Evolutionary conservation across 805 yeast genomes (phyloP), one percentile per base, ranked within the genome.

Genomic region (Peterozyma xylosa): DNA sequence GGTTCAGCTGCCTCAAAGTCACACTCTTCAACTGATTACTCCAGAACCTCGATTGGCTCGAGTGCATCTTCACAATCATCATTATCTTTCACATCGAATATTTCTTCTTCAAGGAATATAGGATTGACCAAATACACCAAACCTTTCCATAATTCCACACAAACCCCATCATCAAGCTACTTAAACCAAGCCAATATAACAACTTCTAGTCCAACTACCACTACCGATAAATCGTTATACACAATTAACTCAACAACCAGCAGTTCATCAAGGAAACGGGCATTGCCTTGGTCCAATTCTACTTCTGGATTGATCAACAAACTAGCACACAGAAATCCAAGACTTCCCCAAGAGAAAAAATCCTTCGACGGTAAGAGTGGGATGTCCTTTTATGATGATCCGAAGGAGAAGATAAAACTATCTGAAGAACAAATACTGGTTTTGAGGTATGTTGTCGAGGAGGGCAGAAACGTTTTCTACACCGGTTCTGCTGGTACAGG

Each of bases 401-500:
- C 27, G 27, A 21, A 21, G 27, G 27, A 21, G 27, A 32, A 11
- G 39, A 35, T 48, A 5, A 34, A 34, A 30, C 41, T 58, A 11
- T 52, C 60, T 9, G 35, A 33, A 14, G 81, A 75, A 45, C 83
- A 77, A 56, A 33, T 50, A 5, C 51, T 54, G 16, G 76, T 86
- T 6, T 50, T 84, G 7, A 66, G 73, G 17, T 57, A 71, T 11
- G 79, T 80, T 9, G 68, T 82, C 6, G 60, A 68, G 13, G 70
- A 71, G 17, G 68, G 73, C 2, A 54, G 64, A 37, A 83, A 74
- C 49, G 69, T 86, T 1, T 86, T 86, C 51, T 85, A 80, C 54
- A 85, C 95, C 0, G 95, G 95, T 44, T 76, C 86, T 48, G 95
- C 95, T 0, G 95, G 95, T 62, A 86, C 95, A 1, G 95, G 95